These are phyloP conservation scores for Salinomyces thailandicus DNA, from an alignment of 2,329 filamentous ascomycete genomes.

Conservation along the genomic window DNA sequence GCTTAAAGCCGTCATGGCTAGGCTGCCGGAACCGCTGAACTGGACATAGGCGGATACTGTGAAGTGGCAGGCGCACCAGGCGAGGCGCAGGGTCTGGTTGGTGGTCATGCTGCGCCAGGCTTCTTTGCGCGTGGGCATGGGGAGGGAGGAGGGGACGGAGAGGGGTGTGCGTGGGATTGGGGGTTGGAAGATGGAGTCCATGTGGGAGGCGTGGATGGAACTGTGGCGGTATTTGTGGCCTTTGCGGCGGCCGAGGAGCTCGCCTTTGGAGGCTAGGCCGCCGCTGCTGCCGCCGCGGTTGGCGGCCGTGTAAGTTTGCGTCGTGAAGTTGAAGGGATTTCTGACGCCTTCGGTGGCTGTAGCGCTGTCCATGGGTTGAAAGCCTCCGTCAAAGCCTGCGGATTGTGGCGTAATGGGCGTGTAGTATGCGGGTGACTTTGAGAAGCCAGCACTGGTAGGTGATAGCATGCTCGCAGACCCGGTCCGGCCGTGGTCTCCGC, in stretches of 20 bases:
- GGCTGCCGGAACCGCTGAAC: constrained; percentile 72
- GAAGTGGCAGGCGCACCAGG: constrained; percentile 85
- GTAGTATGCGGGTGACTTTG: constrained; percentile 14
- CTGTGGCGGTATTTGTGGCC: constrained; percentile 98
- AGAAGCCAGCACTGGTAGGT: constrained; percentile 21
- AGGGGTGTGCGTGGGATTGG: constrained; percentile 76
- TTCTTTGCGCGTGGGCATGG: constrained; percentile 80
- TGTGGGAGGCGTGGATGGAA: constrained; percentile 68
- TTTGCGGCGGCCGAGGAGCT: constrained; percentile 83
- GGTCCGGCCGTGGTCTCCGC: constrained; percentile 7
- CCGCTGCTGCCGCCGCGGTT: constrained; percentile 4
- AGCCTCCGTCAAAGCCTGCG: constrained; percentile 19
- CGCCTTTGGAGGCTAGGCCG: constrained; percentile 48
- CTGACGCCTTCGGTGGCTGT: constrained; percentile 25
- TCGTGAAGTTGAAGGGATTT: constrained; percentile 91
- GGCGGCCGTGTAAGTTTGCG: constrained; percentile 39
- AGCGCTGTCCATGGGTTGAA: constrained; percentile 15
- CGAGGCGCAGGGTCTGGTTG: constrained; percentile 71
- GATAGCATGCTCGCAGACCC: constrained; percentile 21
- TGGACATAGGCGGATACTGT: constrained; percentile 74
- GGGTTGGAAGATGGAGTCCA: constrained; percentile 90
- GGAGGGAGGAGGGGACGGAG: constrained; percentile 80
- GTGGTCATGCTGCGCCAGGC: constrained; percentile 81
- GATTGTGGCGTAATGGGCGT: constrained; percentile 25
- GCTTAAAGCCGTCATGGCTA: constrained; percentile 84